These are phyloP conservation scores for Rhodotorula babjevae DNA, from an alignment of 768 basidiomycete genomes.

Conservation along the genomic window DNA sequence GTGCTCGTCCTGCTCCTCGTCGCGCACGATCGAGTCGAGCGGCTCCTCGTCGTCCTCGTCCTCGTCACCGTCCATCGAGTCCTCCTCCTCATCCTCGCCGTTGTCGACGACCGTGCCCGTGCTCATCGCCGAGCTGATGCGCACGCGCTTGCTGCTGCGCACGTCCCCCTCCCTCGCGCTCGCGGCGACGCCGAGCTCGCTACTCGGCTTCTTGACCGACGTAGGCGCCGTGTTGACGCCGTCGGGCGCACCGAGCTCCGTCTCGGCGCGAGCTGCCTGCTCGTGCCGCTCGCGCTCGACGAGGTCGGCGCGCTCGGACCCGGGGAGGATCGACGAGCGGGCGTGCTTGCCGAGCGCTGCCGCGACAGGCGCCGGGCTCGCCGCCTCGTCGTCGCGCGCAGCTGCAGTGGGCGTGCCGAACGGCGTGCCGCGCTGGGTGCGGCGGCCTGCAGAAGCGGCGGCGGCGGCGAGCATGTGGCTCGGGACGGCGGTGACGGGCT, in stretches of 20 bases:
- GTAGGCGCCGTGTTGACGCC: background rate
- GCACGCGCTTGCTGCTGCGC: conserved; percentile 15
- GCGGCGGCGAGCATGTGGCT: conserved; percentile 3
- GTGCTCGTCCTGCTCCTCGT: background rate
- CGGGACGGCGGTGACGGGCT: conserved; percentile 5
- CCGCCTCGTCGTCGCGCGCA: background rate
- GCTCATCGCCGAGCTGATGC: conserved; percentile 7
- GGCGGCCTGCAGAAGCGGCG: conserved; percentile 4
- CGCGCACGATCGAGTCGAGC: background rate
- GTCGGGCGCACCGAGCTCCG: background rate
- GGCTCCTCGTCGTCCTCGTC: conserved; percentile 5
- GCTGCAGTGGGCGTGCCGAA: background rate
- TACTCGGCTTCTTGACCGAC: background rate
- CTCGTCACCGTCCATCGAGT: background rate
- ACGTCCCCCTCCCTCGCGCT: background rate
- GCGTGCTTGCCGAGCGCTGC: conserved; percentile 20
- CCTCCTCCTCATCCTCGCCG: background rate
- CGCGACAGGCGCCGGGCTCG: background rate
- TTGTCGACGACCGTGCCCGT: background rate
- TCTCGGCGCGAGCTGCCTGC: too few species aligned
- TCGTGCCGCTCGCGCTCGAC: too few species aligned
- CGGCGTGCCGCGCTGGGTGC: background rate
- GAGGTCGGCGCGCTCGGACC: too few species aligned
- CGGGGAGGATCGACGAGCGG: background rate
- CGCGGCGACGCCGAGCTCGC: background rate